Evolutionary conservation across 805 yeast species (phyloP), one percentile per base, ranked within the genome.

Genomic region (Dipodascus albidus): DNA sequence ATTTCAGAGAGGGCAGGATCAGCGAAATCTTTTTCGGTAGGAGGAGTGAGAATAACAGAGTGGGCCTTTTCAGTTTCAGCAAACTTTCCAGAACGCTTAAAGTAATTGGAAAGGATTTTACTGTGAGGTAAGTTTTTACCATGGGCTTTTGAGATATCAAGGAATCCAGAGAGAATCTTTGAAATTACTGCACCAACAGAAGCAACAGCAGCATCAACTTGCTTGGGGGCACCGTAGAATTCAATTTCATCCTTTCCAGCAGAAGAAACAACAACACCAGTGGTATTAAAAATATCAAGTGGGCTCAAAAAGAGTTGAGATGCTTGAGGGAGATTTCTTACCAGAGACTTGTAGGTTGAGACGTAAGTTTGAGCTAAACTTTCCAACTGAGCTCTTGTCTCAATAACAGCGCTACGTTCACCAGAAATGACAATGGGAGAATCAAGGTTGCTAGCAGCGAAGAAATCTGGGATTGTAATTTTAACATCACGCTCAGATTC

Each of bases 61-160:
- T 65, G 57, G 42, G 68, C 63, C 54, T 63, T 54, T 67, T 83
- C 63, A 65, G 77, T 62, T 59, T 72, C 63, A 60, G 68, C 65
- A 50, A 67, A 50, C 65, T 58, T 58, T 35, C 62, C 60, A 3
- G 59, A 52, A 23, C 63, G 57, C 8, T 53, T 56, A 50, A 93
- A 83, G 66, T 75, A 86, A 11, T 83, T 75, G 47, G 88, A 83
- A 54, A 93, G 74, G 44, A 81, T 77, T 57, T 80, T 79, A 8
- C 96, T 96, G 62, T 93, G 98, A 17, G 72, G 66, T 52, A 79
- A 64, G 64, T 87, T 80, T 58, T 85, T 87, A 62, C 88, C 86
- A 67, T 93, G 97, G 27, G 98, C 96, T 68, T 79, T 83, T 9
- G 95, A 81, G 67, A 93, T 82, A 62, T 89, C 96, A 63, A 93